Conservation (phyloP, 129 eudicot species). For the Ambrosia trifida region DNA sequence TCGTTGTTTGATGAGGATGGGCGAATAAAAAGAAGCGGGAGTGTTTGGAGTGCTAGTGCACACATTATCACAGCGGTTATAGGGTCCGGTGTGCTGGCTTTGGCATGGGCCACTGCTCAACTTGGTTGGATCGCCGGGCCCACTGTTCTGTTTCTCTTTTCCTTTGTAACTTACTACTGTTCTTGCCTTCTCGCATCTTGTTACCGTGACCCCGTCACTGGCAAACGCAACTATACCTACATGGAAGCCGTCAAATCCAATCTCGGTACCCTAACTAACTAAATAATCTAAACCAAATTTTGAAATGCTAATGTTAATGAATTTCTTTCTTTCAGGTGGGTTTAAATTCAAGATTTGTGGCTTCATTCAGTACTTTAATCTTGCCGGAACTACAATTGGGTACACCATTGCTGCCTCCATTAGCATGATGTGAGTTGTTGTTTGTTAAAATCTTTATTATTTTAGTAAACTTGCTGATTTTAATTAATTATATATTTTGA, state of each 20-base stretch:
- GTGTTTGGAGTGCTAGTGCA: constrained; percentile 63
- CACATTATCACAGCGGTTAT: constrained; percentile 72
- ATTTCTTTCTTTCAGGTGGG: constrained; percentile 44
- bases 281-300: neutral
- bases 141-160: constrained; percentile 48
- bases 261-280: constrained; percentile 34
- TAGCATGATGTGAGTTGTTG: constrained; percentile 57
- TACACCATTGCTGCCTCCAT: constrained; percentile 78
- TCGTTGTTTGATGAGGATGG: constrained; percentile 72
- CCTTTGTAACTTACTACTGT: constrained; percentile 65
- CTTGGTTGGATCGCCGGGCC: constrained; percentile 79
- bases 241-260: constrained; percentile 64
- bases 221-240: constrained; percentile 67
- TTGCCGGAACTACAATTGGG: constrained; percentile 67
- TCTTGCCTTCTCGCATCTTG: constrained; percentile 63
- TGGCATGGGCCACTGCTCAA: constrained; percentile 76
- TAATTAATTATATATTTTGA: no score
- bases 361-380: constrained; percentile 65
- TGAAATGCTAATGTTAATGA: no score
- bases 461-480: no score
- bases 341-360: constrained; percentile 63
- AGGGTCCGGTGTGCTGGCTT: constrained; percentile 65
- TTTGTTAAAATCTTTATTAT: neutral
- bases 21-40: constrained; percentile 58
- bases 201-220: constrained; percentile 57